Evolutionary conservation across 257 asterid species (phyloP).

Genomic region (Anisodus tanguticus): DNA sequence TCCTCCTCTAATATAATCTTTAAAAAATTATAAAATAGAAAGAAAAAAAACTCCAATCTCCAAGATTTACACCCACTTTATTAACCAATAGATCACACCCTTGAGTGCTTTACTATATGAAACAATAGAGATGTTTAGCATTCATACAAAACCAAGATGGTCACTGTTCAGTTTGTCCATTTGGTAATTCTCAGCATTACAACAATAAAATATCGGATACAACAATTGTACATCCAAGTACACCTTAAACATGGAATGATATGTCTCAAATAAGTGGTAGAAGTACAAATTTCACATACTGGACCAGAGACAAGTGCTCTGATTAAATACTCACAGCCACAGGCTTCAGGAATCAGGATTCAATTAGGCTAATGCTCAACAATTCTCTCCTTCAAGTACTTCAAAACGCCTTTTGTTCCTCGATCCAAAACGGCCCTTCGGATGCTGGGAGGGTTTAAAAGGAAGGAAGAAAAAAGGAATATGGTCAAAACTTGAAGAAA

Average conservation of each 20-base stretch:
- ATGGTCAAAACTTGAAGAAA: not conserved
- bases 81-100: not conserved
- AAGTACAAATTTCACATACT: not conserved
- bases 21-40: too few relatives aligned
- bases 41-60: not conserved
- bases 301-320: not conserved
- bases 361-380: conserved; percentile 48
- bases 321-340: not conserved
- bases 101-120: not conserved
- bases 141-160: not conserved
- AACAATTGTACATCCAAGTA: conserved; percentile 4
- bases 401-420: conserved; percentile 84
- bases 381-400: conserved; percentile 77
- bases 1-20: not conserved
- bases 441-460: conserved; percentile 53
- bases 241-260: not conserved
- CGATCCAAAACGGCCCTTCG: conserved; percentile 84
- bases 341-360: not conserved
- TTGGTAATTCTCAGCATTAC: not conserved
- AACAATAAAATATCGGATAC: not conserved
- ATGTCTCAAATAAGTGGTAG: not conserved
- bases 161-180: not conserved
- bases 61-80: not conserved
- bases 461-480: not conserved
- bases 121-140: conserved; percentile 3